Base-by-base conservation (phyloP, 345 rosid species). In the Bretschneidera sinensis region DNA sequence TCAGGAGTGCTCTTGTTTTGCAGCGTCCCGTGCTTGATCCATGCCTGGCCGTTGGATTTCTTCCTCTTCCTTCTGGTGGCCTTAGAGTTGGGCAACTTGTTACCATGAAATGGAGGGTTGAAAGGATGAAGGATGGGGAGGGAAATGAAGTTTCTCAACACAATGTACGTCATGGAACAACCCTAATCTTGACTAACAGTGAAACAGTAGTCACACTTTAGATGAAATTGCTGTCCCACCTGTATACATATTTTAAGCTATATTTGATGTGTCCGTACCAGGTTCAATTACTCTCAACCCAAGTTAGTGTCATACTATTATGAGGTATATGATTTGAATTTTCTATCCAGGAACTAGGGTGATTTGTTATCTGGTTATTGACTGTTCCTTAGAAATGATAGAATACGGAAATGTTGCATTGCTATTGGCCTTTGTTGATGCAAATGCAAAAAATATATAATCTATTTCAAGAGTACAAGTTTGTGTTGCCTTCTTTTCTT, bases 11-110 rank as follows among this genome's bases (percentile, higher is more conserved):
- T 50, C 75, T 94, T 63, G 72, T 79, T 54, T 68, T 89, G 74
- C 94, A 90, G 67, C 90, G 81, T 70, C 99, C 96, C 57, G 92
- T 87, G 45, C 97, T 94, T 73, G 94, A 90, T 66, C 99, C 96
- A 43, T 79, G 90, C 78, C 76, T 94, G 21, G 88, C 99, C 53
- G 87, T 94, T 71, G 97, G 97, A 51, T 94, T 94, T 69, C 85
- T 94, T 61, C 81, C 95, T 57, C 91, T 94, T 74, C 79, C 90
- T 65, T 83, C 92, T 21, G 77, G 69, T 66, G 83, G 90, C 51
- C 91, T 94, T 68, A 81, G 91, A 76, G 96, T 90, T 45, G 99
- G 99, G 61, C 85, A 87, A 73, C 95, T 87, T 61, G 74, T 87
- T 70, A 74, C 83, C 63, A 76, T 88, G 83, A 82, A 86, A 59